These are phyloP conservation scores for Alternaria novae-zelandiae DNA, from an alignment of 2,329 filamentous ascomycete genomes.

Conservation along the genomic window DNA sequence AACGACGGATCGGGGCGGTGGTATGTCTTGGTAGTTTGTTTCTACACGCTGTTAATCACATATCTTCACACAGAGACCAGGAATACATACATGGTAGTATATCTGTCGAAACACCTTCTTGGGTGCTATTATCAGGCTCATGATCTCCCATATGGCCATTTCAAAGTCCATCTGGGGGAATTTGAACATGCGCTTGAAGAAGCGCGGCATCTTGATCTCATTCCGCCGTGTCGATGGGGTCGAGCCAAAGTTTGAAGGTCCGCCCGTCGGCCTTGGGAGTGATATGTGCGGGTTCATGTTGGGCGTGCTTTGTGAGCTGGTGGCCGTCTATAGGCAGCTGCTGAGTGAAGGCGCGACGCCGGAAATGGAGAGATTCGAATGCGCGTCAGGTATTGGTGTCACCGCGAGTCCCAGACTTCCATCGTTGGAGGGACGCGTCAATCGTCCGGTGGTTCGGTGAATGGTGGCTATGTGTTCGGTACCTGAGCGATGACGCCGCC, in stretches of 20 bases:
- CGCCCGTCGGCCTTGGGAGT: conserved; percentile 64
- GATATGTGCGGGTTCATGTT: conserved; percentile 67
- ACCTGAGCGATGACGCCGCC: conserved; percentile 28
- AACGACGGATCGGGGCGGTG: conserved; percentile 73
- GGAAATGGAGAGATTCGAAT: not conserved
- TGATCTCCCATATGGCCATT: conserved; percentile 77
- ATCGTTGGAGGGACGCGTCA: conserved; percentile 4
- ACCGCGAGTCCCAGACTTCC: conserved; percentile 9
- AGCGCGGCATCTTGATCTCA: conserved; percentile 67
- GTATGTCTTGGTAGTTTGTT: conserved; percentile 70
- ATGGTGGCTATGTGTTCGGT: conserved; percentile 11
- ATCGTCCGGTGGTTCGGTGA: conserved; percentile 1
- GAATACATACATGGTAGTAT: conserved; percentile 66
- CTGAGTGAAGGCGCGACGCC: not conserved
- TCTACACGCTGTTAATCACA: conserved; percentile 50
- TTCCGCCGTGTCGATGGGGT: conserved; percentile 57
- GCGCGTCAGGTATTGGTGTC: conserved; percentile 3
- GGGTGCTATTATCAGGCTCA: conserved; percentile 69
- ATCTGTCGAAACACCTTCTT: conserved; percentile 75
- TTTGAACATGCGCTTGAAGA: conserved; percentile 74
- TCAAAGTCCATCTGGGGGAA: conserved; percentile 78
- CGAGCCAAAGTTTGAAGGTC: conserved; percentile 59
- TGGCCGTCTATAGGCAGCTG: not conserved
- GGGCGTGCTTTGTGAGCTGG: conserved; percentile 6
- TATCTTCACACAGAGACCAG: not conserved